Percentiles rank a stretch among this genome's conserved stretches.
Conservation (phyloP, 768 basidiomycete genomes). For the Pleurotus djamor region DNA sequence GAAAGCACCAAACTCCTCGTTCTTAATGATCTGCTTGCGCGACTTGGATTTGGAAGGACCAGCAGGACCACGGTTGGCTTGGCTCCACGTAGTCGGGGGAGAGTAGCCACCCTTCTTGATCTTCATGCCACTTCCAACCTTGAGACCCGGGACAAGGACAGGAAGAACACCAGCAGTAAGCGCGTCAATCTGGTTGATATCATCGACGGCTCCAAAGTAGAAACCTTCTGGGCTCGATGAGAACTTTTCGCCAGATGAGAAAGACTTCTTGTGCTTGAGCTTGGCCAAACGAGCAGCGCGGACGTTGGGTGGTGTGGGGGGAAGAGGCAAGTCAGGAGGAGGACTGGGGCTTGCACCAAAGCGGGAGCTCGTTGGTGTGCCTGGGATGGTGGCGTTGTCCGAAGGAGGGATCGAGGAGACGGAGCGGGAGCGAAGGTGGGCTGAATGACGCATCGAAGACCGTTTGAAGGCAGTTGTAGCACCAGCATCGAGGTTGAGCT, state of each 20-base stretch:
- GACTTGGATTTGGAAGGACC: conserved; percentile 42
- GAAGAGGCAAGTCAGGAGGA: conserved; percentile 68
- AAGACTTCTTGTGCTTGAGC: conserved; percentile 59
- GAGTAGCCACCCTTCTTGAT: conserved; percentile 42
- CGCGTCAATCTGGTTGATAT: conserved; percentile 67
- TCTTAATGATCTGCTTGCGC: conserved; percentile 27
- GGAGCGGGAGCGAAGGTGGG: conserved; percentile 64
- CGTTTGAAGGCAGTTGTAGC: conserved; percentile 32
- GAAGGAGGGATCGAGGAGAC: conserved; percentile 38
- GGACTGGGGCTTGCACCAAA: conserved; percentile 38
- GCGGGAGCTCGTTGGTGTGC: conserved; percentile 31
- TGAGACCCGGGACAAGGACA: conserved; percentile 64
- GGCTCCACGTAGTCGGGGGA: conserved; percentile 20
- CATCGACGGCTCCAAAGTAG: conserved; percentile 55
- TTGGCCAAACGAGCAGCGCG: conserved; percentile 53
- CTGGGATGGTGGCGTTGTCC: conserved; percentile 24
- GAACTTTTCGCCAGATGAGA: conserved; percentile 43
- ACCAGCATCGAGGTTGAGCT: conserved; percentile 21
- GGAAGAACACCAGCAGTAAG: conserved; percentile 70
- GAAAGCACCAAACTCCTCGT: conserved; percentile 36
- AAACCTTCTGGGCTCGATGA: conserved; percentile 24
- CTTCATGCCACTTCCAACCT: conserved; percentile 52
- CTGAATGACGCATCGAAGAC: conserved; percentile 22
- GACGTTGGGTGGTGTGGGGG: conserved; percentile 73
- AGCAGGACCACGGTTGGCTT: conserved; percentile 26